Base-by-base conservation (phyloP, 805 yeast genomes). In the Crinitomyces ghanaensis region DNA sequence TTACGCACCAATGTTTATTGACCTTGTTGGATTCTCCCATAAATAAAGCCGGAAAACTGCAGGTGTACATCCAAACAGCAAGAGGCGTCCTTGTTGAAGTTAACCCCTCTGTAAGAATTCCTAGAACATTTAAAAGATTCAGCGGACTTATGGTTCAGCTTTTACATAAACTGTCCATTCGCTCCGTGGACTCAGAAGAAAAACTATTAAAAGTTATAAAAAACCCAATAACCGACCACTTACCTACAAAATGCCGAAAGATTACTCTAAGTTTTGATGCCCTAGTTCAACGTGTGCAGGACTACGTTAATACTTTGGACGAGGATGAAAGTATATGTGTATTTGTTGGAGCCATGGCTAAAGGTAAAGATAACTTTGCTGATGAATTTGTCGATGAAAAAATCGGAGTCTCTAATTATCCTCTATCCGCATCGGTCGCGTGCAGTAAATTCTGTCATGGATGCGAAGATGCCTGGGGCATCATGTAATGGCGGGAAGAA, bases 381-480 rank as follows among this genome's bases (percentile, higher is more conserved):
- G 98, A 91, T 57, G 97, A 86, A 58, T 88, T 59, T 52, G 94
- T 88, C 28, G 97, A 91, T 56, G 97, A 91, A 59, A 91, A 88
- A 53, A 79, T 91, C 39, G 96, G 96, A 48, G 76, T 91, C 37
- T 84, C 96, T 22, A 85, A 88, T 51, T 91, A 86, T 57, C 94
- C 98, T 33, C 69, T 91, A 41, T 81, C 94, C 35, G 98, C 98
- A 2, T 85, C 96, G 8, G 96, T 91, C 36, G 97, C 98, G 4
- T 91, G 97, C 59, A 81, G 95, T 43, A 91, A 91, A 60, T 85
- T 91, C 65, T 88, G 97, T 58, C 97, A 91, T 53, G 98, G 98
- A 31, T 84, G 95, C 53, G 98, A 91, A 63, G 98, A 91, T 59
- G 93, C 93, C 18, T 91, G 98, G 97, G 77, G 74, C 29, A 86